Conservation (phyloP, 441 rosid species). For the Rhodomyrtus psidioides region DNA sequence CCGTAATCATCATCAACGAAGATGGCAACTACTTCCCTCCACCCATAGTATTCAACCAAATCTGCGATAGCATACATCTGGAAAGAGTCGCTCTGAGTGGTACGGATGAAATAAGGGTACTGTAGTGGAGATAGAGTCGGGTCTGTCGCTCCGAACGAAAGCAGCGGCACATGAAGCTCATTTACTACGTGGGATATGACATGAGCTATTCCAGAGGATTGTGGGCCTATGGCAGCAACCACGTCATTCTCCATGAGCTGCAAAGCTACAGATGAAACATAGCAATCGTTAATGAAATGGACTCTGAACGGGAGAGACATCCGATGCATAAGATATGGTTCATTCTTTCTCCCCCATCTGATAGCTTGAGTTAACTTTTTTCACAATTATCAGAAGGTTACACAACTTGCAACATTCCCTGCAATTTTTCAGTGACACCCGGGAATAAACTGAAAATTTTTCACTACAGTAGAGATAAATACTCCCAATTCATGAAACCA, state of each 20-base stretch:
- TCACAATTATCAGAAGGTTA: background rate
- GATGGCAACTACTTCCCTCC: conserved; percentile 80
- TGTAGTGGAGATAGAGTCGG: conserved; percentile 73
- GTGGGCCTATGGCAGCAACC: conserved; percentile 80
- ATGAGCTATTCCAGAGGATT: conserved; percentile 88
- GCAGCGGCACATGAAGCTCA: conserved; percentile 80
- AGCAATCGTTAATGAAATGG: background rate
- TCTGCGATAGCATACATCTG: conserved; percentile 90
- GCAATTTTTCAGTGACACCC: background rate
- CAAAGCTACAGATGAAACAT: conserved; percentile 54
- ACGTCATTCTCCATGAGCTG: conserved; percentile 72
- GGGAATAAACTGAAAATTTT: background rate
- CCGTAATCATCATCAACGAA: conserved; percentile 92
- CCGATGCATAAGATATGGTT: background rate
- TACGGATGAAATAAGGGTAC: conserved; percentile 75
- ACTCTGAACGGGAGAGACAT: background rate
- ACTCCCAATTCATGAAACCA: background rate
- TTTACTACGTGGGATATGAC: conserved; percentile 73
- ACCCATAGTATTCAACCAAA: conserved; percentile 39
- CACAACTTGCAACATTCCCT: background rate
- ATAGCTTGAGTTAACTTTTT: background rate
- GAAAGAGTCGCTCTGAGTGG: conserved; percentile 62
- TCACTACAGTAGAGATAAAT: background rate
- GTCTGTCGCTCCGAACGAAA: conserved; percentile 87
- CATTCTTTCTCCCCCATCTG: background rate